These are phyloP conservation scores for Daldinia vernicosa DNA, from an alignment of 495 filamentous ascomycete genomes.

Conservation along the genomic window DNA sequence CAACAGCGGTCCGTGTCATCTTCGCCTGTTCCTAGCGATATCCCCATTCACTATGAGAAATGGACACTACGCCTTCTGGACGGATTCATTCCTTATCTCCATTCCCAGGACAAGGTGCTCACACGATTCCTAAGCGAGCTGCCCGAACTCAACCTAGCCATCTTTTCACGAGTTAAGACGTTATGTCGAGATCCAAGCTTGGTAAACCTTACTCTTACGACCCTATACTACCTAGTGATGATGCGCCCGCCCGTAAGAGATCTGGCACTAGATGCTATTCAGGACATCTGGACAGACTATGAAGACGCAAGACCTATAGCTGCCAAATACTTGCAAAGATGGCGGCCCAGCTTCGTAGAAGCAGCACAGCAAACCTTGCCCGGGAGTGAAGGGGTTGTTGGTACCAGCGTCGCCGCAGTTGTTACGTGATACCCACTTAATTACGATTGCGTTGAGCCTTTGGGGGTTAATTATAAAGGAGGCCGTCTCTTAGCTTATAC, in stretches of 20 bases:
- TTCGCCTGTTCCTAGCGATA: constrained; percentile 40
- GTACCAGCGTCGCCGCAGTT: constrained; percentile 20
- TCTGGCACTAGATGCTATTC: constrained; percentile 80
- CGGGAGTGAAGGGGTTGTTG: constrained; percentile 18
- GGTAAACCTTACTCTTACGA: constrained; percentile 59
- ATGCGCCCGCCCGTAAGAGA: constrained; percentile 84
- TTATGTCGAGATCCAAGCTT: constrained; percentile 89
- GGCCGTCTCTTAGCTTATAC: neutral
- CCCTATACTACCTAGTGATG: constrained; percentile 77
- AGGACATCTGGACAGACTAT: constrained; percentile 85
- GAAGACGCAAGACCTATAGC: constrained; percentile 64
- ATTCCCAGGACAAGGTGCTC: constrained; percentile 84
- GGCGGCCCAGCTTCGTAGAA: constrained; percentile 61
- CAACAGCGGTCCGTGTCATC: constrained; percentile 53
- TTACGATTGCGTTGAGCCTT: constrained; percentile 8
- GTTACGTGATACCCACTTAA: constrained; percentile 34
- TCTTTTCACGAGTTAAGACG: constrained; percentile 78
- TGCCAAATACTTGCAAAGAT: constrained; percentile 62
- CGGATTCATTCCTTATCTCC: constrained; percentile 86
- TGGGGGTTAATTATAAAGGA: neutral
- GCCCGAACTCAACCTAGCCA: constrained; percentile 73
- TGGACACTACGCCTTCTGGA: constrained; percentile 85
- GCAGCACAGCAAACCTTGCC: constrained; percentile 40
- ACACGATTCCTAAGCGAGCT: constrained; percentile 93
- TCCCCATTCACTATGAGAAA: constrained; percentile 74